phyloP scores from a whole-genome alignment of 2,329 filamentous ascomycete genomes.

The Hypoxylon sp. region DNA sequence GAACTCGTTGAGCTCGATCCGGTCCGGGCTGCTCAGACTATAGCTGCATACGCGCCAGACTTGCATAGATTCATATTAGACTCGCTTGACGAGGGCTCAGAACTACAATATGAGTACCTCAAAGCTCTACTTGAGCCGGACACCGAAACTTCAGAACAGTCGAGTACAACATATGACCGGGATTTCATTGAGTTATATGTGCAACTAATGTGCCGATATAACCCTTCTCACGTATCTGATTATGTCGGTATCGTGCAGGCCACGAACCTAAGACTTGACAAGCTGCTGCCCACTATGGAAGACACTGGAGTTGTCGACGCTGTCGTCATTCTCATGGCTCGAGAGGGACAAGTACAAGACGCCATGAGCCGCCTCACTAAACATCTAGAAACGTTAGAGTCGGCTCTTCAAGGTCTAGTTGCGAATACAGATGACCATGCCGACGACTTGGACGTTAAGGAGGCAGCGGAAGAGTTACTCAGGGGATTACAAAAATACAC shows the following conservation, averaged over 20 bases:
- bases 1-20: conserved; percentile 78
- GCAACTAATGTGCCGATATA: conserved; percentile 88
- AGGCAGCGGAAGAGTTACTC: conserved; percentile 79
- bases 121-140: conserved; percentile 78
- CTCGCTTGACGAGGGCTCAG: conserved; percentile 69
- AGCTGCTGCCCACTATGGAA: conserved; percentile 88
- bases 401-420: conserved; percentile 80
- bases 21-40: conserved; percentile 71
- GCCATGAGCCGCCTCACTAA: conserved; percentile 88
- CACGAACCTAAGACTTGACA: conserved; percentile 81
- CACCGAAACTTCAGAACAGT: conserved; percentile 52
- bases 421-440: conserved; percentile 68
- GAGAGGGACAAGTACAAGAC: conserved; percentile 83
- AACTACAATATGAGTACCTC: conserved; percentile 82
- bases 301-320: conserved; percentile 91
- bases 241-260: conserved; percentile 83
- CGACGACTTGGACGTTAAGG: conserved; percentile 66
- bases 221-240: conserved; percentile 84
- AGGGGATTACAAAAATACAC: conserved; percentile 88
- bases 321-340: conserved; percentile 88
- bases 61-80: conserved; percentile 76
- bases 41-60: conserved; percentile 71
- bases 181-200: conserved; percentile 86
- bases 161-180: conserved; percentile 58
- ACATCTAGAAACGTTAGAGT: conserved; percentile 84